A percentile compares a stretch with the other conserved stretches of the same genome.
Evolutionary conservation across 768 basidiomycete genomes (phyloP).

Genomic region (Rhizopogon vinicolor): DNA sequence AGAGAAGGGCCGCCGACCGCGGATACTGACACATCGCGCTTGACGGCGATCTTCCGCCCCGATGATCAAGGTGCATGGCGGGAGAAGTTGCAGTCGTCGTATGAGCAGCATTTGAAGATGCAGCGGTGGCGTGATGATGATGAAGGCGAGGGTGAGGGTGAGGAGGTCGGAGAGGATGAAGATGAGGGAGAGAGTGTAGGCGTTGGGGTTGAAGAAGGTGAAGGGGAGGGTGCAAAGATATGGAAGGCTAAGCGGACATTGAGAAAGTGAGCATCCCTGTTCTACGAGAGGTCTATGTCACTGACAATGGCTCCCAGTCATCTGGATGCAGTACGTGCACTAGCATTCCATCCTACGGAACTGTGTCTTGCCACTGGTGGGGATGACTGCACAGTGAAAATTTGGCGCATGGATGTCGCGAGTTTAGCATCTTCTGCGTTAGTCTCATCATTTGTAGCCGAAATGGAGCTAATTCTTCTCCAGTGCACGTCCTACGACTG

Average conservation of each 20-base stretch:
- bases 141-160: conserved; percentile 55
- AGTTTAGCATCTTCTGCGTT: conserved; percentile 74
- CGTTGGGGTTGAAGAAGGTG: conserved; percentile 58
- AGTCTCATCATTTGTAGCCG: conserved; percentile 28
- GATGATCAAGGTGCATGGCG: conserved; percentile 86
- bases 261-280: conserved; percentile 64
- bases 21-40: conserved; percentile 16
- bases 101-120: conserved; percentile 36
- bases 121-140: conserved; percentile 42
- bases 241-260: conserved; percentile 88
- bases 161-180: conserved; percentile 67
- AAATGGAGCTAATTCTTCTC: conserved; percentile 7
- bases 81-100: conserved; percentile 65
- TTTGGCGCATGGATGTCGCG: conserved; percentile 87
- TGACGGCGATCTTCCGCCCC: conserved; percentile 85
- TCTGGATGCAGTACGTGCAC: conserved; percentile 85
- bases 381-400: conserved; percentile 93
- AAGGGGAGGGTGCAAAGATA: conserved; percentile 64
- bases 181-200: conserved; percentile 48
- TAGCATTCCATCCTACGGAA: conserved; percentile 87
- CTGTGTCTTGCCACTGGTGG: conserved; percentile 88
- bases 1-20: conserved; percentile 1
- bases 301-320: conserved; percentile 49
- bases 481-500: conserved; percentile 70
- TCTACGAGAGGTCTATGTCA: conserved; percentile 5